Evolutionary conservation across 176 grass and related monocot genomes (phyloP), one percentile per base, ranked within the genome.

Genomic region (Echinochloa phyllopogon): DNA sequence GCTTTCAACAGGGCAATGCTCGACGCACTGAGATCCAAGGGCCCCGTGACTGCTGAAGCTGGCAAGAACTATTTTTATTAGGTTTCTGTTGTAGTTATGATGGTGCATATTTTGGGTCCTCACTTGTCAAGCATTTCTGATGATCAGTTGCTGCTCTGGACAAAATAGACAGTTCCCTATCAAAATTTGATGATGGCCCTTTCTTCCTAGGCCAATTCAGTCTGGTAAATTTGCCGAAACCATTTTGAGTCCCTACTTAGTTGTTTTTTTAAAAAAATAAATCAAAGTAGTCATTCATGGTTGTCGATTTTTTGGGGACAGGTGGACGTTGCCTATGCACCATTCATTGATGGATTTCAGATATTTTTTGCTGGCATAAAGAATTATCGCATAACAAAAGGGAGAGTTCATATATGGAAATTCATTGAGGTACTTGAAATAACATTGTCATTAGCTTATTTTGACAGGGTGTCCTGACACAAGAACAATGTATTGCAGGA

Each of bases 161-260:
- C 70, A 94, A 90, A 33, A 77, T 97, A 82, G 83, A 97, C 71
- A 66, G 39, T n/a, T 75, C 58, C 25, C 72, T 94, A 48, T 88
- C 80, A 40, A 94, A 97, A 62, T 88, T 88, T 64, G 60, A 78
- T 65, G 89, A 97, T 76, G 94, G 91, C 0, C 85, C 89, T 10
- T 94, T 94, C 83, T 97, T 94, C 83, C 89, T 94, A 18, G 94
- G 92, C 23, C 79, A 90, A 66, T 92, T 97, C 65, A 97, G 86
- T 90, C 75, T 92, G 82, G 92, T 94, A 50, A 79, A 75, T 63
- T 8, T 68, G 50, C 12, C 16, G 12, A 64, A 36, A 33, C 10
- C 7, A 37, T 60, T 63, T 13, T 14, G 23, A 16, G 20, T 40
- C 44, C 17, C 16, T 53, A 21, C 60, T 45, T 74, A 80, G 38